These are phyloP conservation scores for Pelargonium myrrhifolium DNA, from an alignment of 441 rosid genomes.

Conservation along the genomic window DNA sequence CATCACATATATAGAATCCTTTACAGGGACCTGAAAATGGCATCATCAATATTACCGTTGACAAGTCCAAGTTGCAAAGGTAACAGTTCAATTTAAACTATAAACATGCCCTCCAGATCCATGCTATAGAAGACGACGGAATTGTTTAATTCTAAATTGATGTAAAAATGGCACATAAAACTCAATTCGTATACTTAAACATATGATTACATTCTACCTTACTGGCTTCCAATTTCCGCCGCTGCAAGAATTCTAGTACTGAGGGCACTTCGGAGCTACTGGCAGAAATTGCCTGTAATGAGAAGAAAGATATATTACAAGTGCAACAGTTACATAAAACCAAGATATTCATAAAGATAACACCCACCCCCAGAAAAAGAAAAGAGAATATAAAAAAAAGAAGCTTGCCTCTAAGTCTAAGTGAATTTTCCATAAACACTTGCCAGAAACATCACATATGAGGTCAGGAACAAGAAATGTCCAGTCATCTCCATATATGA, in stretches of 20 bases:
- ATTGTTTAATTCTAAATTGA: background rate
- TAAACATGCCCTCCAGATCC: background rate
- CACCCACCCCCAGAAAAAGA: constrained; percentile 1
- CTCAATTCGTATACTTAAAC: constrained; percentile 7
- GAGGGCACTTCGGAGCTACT: constrained; percentile 90
- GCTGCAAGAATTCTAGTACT: constrained; percentile 80
- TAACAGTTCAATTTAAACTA: background rate
- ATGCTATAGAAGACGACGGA: constrained; percentile 1
- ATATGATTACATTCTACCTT: constrained; percentile 46
- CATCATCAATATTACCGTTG: background rate
- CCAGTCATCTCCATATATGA: constrained; percentile 83
- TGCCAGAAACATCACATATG: constrained; percentile 61
- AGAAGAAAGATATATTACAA: constrained; percentile 15
- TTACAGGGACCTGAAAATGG: background rate
- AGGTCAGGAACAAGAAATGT: constrained; percentile 85
- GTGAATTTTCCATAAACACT: constrained; percentile 80
- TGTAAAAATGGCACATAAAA: background rate
- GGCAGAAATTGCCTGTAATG: constrained; percentile 78
- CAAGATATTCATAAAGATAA: constrained; percentile 4
- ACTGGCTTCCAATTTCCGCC: constrained; percentile 80
- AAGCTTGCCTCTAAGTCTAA: constrained; percentile 80
- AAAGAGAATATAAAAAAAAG: constrained; percentile 6
- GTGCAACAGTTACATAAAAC: background rate
- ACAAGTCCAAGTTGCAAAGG: too few relatives aligned
- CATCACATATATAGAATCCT: background rate